Percentiles rank a stretch among this genome's conserved stretches.
Conservation (phyloP, 257 asterid species). For the Marsdenia floribunda region DNA sequence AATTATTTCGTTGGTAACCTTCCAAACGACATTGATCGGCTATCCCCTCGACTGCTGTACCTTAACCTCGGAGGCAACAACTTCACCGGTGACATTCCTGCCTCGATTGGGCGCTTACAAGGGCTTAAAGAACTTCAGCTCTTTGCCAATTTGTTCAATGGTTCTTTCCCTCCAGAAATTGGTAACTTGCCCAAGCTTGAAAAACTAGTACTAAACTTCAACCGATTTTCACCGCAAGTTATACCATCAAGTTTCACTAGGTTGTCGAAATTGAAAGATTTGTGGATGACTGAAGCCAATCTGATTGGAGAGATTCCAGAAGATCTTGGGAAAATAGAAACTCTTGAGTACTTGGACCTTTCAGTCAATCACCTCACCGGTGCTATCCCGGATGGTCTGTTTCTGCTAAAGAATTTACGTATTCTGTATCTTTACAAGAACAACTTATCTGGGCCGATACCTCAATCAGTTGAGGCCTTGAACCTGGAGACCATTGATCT, state of each 20-base stretch:
- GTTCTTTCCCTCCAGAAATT: conserved; percentile 55
- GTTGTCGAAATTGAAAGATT: conserved; percentile 44
- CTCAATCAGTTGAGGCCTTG: conserved; percentile 37
- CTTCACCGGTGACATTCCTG: conserved; percentile 62
- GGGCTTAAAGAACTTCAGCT: conserved; percentile 39
- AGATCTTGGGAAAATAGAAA: conserved; percentile 48
- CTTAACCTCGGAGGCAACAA: conserved; percentile 42
- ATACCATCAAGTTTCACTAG: conserved; percentile 55
- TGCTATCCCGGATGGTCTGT: conserved; percentile 44
- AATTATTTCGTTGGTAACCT: conserved; percentile 47
- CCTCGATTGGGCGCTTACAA: conserved; percentile 43
- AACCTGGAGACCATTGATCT: conserved; percentile 51
- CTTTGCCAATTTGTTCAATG: conserved; percentile 31
- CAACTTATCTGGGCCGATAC: conserved; percentile 58
- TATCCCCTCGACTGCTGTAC: conserved; percentile 36
- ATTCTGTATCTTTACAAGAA: conserved; percentile 31
- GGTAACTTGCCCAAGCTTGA: conserved; percentile 55
- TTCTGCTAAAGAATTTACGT: conserved; percentile 50
- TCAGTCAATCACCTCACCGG: conserved; percentile 54
- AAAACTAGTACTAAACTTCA: conserved; percentile 28
- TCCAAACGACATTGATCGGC: conserved; percentile 45
- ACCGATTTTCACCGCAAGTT: conserved; percentile 45
- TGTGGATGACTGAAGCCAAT: conserved; percentile 40
- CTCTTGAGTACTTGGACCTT: conserved; percentile 52
- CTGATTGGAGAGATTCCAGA: conserved; percentile 66